phyloP scores from a whole-genome alignment of 495 filamentous ascomycete species.

The Penicillium desertorum region DNA sequence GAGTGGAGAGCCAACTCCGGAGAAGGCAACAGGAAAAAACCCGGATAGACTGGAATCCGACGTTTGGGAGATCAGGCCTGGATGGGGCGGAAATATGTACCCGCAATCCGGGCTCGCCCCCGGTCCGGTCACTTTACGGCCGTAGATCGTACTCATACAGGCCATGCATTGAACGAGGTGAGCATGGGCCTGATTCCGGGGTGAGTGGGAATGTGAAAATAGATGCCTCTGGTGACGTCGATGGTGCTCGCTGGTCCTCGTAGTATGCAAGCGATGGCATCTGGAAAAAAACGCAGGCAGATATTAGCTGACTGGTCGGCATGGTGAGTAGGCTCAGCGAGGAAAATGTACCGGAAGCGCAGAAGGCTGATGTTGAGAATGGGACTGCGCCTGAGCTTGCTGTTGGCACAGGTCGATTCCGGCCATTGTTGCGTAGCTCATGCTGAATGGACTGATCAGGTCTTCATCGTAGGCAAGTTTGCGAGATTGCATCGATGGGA shows the following conservation, averaged over 20 bases:
- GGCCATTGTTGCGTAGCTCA: constrained; percentile 71
- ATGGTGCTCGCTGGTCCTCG: constrained; percentile 66
- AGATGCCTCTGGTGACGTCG: constrained; percentile 38
- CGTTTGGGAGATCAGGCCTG: neutral
- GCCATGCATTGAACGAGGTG: constrained; percentile 32
- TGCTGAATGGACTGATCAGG: constrained; percentile 69
- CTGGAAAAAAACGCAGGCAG: constrained; percentile 47
- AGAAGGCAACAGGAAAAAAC: constrained; percentile 10
- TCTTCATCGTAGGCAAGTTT: constrained; percentile 59
- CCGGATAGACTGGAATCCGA: neutral
- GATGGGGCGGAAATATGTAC: constrained; percentile 5
- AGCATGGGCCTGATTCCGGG: constrained; percentile 38
- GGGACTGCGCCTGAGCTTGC: constrained; percentile 29
- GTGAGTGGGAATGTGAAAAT: constrained; percentile 42
- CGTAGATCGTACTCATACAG: constrained; percentile 31
- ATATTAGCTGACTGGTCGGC: constrained; percentile 26
- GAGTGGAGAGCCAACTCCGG: neutral
- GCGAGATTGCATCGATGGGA: constrained; percentile 46
- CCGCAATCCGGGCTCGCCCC: constrained; percentile 1
- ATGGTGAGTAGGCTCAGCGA: constrained; percentile 45
- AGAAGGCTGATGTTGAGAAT: neutral
- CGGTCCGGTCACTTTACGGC: constrained; percentile 11
- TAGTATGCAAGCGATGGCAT: constrained; percentile 86
- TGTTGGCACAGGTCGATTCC: constrained; percentile 67
- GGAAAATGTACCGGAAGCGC: constrained; percentile 46